Evolutionary conservation across 2,329 filamentous ascomycete genomes (phyloP), one percentile per base, ranked within the genome.

Genomic region (Calycina marina): DNA sequence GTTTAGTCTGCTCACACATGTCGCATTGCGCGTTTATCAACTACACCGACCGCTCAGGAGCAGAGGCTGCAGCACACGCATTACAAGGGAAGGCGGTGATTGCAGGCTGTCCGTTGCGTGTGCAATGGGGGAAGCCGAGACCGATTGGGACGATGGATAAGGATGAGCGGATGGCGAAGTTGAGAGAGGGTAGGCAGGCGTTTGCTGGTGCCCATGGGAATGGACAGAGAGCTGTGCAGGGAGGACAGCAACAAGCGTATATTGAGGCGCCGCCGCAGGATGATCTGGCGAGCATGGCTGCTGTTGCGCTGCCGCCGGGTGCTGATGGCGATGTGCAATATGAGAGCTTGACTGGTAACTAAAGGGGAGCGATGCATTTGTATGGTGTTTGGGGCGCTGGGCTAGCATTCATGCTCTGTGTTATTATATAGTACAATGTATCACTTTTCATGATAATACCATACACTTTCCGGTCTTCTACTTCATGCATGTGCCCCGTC

Each of bases 11-110:
- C 57, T 94, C 86, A 5, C 90, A 98, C 59, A 85, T 93, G 62
- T 88, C 88, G 11, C 90, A 96, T 52, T 96, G 86, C 55, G 90
- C 90, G 1, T 98, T 96, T 52, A 66, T 98, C 58, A 98, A 98
- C 59, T 98, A 84, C 54, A 75, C 85, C 45, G 82, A 78, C 3
- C 71, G 90, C 36, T 74, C 83, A 40, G 78, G 71, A 1, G 90
- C 92, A 0, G 90, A 98, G 58, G 75, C 69, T 37, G 92, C 92
- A 0, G 83, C 90, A 0, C 72, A 73, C 18, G 72, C 81, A 13
- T 88, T 84, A 45, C 79, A 93, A 54, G 90, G 92, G 4, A 80
- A 79, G 40, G 84, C 85, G 0, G 72, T 96, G 5, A 82, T 98
- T 47, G 77, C 85, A 20, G 90, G 90, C 3, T 94, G 88, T 47